These are phyloP conservation scores for Zizania palustris DNA, from an alignment of 202 grass and related monocot species.

Conservation along the genomic window DNA sequence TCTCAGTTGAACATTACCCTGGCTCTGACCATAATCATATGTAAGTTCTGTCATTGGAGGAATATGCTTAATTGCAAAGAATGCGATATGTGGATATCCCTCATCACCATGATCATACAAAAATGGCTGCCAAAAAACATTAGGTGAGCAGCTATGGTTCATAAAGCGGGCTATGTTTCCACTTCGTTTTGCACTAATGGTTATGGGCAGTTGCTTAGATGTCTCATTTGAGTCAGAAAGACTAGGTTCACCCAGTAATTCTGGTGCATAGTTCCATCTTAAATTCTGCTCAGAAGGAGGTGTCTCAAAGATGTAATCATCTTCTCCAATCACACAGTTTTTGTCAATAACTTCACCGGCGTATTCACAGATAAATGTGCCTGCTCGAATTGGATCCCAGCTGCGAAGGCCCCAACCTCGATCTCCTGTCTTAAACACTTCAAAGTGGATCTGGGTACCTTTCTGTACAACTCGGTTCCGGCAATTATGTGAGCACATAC, in stretches of 20 bases:
- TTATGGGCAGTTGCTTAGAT: slow-evolving; percentile 52
- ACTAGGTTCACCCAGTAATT: slow-evolving; percentile 68
- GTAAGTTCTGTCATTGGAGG: slow-evolving; percentile 83
- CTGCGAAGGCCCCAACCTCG: slow-evolving; percentile 75
- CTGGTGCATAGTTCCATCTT: slow-evolving; percentile 76
- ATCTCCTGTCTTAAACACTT: slow-evolving; percentile 76
- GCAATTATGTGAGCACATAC: slow-evolving; percentile 64
- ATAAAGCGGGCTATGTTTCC: slow-evolving; percentile 82
- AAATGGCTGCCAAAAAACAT: slow-evolving; percentile 86
- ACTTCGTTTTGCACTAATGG: slow-evolving; percentile 62
- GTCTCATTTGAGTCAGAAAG: slow-evolving; percentile 51
- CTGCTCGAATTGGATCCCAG: slow-evolving; percentile 81
- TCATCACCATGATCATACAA: slow-evolving; percentile 69
- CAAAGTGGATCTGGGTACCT: slow-evolving; percentile 67
- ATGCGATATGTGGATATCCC: slow-evolving; percentile 68
- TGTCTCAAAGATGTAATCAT: slow-evolving; percentile 65
- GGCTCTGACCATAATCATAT: slow-evolving; percentile 75
- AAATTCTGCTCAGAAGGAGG: slow-evolving; percentile 54
- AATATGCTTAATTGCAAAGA: slow-evolving; percentile 84
- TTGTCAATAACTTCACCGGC: slow-evolving; percentile 71
- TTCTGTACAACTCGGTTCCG: slow-evolving; percentile 72
- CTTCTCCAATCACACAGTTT: slow-evolving; percentile 41
- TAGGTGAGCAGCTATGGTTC: slow-evolving; percentile 83
- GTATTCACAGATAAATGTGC: slow-evolving; percentile 81
- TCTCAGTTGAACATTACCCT: slow-evolving; percentile 41